Conservation (phyloP, 148 eudicot genomes). For the Spergularia marina region DNA sequence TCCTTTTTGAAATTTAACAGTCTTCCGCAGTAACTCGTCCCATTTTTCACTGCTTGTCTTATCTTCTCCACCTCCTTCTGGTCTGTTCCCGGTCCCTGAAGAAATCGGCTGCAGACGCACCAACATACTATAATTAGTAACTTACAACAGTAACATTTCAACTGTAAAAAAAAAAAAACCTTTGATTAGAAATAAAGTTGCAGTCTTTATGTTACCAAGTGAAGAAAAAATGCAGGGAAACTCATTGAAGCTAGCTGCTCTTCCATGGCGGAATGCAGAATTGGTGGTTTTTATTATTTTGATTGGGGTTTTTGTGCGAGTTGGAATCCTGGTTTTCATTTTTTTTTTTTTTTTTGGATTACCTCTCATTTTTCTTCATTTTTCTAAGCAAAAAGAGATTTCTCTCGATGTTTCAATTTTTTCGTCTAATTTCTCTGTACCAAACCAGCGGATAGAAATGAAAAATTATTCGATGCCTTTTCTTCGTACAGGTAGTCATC, state of each 20-base stretch:
- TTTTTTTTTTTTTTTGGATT: too few relatives aligned
- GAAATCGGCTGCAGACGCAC: slow-evolving; percentile 68
- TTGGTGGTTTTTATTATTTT: background rate
- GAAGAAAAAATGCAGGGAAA: background rate
- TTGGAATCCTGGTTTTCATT: too few relatives aligned
- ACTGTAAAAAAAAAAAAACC: background rate
- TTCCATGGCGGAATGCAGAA: too few relatives aligned
- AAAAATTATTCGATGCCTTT: too few relatives aligned
- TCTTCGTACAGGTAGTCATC: too few relatives aligned
- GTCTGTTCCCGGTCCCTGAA: slow-evolving; percentile 92
- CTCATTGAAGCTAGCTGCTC: too few relatives aligned
- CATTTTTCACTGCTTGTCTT: slow-evolving; percentile 61
- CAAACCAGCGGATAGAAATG: too few relatives aligned
- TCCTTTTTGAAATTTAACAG: slow-evolving; percentile 88
- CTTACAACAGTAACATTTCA: background rate
- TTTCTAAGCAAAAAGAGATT: too few relatives aligned
- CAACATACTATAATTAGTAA: background rate
- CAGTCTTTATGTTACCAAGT: background rate
- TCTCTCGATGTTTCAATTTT: too few relatives aligned
- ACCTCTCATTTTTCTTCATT: too few relatives aligned
- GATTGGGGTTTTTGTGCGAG: too few relatives aligned
- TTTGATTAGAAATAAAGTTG: background rate
- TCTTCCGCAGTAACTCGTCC: slow-evolving; percentile 89
- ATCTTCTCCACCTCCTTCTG: slow-evolving; percentile 79
- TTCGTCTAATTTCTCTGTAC: too few relatives aligned